Conservation (phyloP, 148 eudicot genomes). For the Euryodendron excelsum region DNA sequence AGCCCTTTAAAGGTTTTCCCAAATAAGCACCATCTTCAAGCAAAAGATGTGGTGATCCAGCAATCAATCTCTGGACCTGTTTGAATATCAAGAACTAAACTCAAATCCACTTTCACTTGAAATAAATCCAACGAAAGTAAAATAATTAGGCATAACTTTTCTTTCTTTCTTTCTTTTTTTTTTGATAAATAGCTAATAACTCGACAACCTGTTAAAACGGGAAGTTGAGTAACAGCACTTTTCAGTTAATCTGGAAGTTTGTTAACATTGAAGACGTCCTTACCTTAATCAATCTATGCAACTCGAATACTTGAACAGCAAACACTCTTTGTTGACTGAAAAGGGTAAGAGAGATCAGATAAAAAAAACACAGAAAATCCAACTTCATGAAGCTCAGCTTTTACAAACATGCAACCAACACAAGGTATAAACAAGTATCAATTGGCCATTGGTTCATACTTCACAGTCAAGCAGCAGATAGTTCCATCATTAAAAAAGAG, state of each 20-base stretch:
- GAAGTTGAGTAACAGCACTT: too few relatives aligned
- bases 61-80: constrained; percentile 87
- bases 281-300: constrained; percentile 94
- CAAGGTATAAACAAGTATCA: constrained; percentile 2
- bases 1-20: constrained; percentile 40
- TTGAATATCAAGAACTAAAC: constrained; percentile 14
- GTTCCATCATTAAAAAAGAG: background rate
- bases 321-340: constrained; percentile 88
- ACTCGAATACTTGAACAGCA: constrained; percentile 92
- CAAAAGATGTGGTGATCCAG: constrained; percentile 72
- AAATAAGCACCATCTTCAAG: constrained; percentile 48
- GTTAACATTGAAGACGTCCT: constrained; percentile 2
- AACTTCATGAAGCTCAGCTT: constrained; percentile 1
- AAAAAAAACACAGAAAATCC: constrained; percentile 8
- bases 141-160: background rate
- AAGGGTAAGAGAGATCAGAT: constrained; percentile 30
- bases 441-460: background rate
- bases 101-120: background rate
- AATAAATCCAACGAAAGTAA: background rate
- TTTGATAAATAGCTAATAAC: too few relatives aligned
- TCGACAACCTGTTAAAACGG: too few relatives aligned
- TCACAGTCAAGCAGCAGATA: constrained; percentile 9
- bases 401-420: constrained; percentile 14
- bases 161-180: too few relatives aligned
- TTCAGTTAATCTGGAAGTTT: background rate